A percentile compares a stretch with the other conserved stretches of the same genome.
Conservation (phyloP, 371 early-diverging fungal species). For the Zychaea mexicana region DNA sequence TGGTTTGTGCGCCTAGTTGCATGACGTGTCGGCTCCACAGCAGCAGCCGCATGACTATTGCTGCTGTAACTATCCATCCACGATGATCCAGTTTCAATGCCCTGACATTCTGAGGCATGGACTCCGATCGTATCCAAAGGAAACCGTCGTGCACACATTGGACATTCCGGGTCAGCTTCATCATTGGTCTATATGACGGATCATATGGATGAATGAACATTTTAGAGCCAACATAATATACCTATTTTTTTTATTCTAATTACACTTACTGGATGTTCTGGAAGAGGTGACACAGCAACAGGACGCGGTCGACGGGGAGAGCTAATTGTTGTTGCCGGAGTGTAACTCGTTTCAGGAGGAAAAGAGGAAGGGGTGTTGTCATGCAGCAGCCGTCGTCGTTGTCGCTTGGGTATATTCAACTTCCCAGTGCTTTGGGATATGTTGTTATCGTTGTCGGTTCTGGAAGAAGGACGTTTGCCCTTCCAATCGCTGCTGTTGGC, state of each 20-base stretch:
- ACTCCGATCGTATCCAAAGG: not conserved
- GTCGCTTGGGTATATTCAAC: conserved; percentile 3
- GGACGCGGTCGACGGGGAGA: no score
- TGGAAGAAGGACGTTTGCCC: not conserved
- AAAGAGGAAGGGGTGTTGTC: not conserved
- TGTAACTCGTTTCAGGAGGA: not conserved
- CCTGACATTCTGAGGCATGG: not conserved
- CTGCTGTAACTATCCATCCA: no score
- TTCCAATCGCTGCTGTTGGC: not conserved
- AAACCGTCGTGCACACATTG: not conserved
- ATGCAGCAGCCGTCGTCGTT: not conserved
- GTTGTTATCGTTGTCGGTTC: not conserved
- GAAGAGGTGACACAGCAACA: no score
- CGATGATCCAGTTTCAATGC: no score
- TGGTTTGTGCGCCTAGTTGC: not conserved
- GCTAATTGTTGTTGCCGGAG: not conserved
- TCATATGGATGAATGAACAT: no score
- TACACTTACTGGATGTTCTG: no score
- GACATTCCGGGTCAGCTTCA: not conserved
- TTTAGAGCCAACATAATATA: no score
- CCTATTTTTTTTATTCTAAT: no score
- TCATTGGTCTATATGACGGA: not conserved
- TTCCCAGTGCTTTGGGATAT: not conserved
- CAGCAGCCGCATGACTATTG: no score
- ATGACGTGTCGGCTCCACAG: no score